phyloP scores from a whole-genome alignment of 106 monocot species.

The Chionographis japonica region DNA sequence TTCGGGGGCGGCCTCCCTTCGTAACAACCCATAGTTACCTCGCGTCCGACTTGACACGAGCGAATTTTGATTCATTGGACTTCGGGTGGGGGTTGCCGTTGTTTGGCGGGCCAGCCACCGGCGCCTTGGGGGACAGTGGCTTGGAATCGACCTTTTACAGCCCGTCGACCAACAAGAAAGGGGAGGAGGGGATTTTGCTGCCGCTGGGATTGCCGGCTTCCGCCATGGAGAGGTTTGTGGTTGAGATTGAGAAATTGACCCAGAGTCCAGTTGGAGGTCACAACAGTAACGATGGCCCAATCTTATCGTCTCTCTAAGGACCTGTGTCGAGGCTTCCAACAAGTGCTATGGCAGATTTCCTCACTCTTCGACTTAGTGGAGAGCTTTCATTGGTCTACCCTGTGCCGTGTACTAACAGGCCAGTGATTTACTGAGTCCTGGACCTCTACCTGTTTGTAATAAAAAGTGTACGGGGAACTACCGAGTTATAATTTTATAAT shows the following conservation, averaged over 20 bases:
- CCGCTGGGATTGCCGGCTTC: slow-evolving; percentile 37
- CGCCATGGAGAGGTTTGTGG: slow-evolving; percentile 43
- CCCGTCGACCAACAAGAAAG: slow-evolving; percentile 18
- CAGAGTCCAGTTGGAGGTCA: no score
- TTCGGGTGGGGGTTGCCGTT: slow-evolving; percentile 49
- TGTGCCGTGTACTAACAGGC: no score
- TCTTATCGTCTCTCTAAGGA: no score
- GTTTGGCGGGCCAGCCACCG: slow-evolving; percentile 49
- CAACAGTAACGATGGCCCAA: background rate
- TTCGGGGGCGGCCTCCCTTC: slow-evolving; percentile 34
- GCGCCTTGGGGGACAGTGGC: slow-evolving; percentile 19
- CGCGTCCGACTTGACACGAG: slow-evolving; percentile 39
- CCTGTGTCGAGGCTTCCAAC: background rate
- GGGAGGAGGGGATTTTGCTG: slow-evolving; percentile 52
- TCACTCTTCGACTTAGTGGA: no score
- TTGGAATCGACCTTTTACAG: slow-evolving; percentile 26
- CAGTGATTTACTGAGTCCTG: no score
- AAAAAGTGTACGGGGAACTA: no score
- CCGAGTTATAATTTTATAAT: no score
- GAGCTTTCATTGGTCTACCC: no score
- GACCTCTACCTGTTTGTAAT: no score
- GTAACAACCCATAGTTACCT: slow-evolving; percentile 22
- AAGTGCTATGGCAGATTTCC: no score
- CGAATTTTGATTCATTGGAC: slow-evolving; percentile 36
- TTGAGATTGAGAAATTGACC: slow-evolving; percentile 27